Evolutionary conservation across 2,329 filamentous ascomycete genomes (phyloP).

Genomic region (Nothophoma quercina): DNA sequence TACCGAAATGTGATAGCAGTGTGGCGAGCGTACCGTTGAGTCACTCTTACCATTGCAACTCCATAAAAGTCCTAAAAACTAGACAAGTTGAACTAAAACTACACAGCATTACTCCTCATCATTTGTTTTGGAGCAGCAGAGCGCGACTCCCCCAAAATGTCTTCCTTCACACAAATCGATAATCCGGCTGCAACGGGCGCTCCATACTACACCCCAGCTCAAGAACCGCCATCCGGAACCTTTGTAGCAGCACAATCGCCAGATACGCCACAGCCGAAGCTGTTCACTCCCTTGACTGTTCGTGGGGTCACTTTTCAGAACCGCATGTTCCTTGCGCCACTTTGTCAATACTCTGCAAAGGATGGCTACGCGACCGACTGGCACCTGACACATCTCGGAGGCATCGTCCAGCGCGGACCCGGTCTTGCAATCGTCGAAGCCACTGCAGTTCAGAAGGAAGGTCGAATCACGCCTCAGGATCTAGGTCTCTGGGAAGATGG

Average conservation of each 20-base stretch:
- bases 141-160: too few species aligned
- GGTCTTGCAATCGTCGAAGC: slow-evolving; percentile 29
- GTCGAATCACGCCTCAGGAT: slow-evolving; percentile 25
- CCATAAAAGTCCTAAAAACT: too few species aligned
- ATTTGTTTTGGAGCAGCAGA: too few species aligned
- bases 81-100: too few species aligned
- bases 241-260: too few species aligned
- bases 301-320: slow-evolving; percentile 24
- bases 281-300: slow-evolving; percentile 29
- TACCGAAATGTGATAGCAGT: too few species aligned
- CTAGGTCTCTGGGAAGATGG: slow-evolving; percentile 26
- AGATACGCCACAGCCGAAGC: slow-evolving; percentile 3
- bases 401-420: slow-evolving; percentile 29
- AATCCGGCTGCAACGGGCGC: too few species aligned
- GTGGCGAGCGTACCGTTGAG: too few species aligned
- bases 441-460: slow-evolving; percentile 25
- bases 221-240: not conserved
- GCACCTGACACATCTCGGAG: slow-evolving; percentile 29
- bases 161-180: too few species aligned
- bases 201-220: not conserved
- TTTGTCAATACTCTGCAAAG: slow-evolving; percentile 30
- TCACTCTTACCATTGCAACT: too few species aligned
- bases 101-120: too few species aligned
- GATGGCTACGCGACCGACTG: slow-evolving; percentile 30
- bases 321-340: slow-evolving; percentile 30